Percentiles rank a stretch among this genome's conserved stretches.
Conservation (phyloP, 1,284 basidiomycete species). For the Caloboletus firmus region DNA sequence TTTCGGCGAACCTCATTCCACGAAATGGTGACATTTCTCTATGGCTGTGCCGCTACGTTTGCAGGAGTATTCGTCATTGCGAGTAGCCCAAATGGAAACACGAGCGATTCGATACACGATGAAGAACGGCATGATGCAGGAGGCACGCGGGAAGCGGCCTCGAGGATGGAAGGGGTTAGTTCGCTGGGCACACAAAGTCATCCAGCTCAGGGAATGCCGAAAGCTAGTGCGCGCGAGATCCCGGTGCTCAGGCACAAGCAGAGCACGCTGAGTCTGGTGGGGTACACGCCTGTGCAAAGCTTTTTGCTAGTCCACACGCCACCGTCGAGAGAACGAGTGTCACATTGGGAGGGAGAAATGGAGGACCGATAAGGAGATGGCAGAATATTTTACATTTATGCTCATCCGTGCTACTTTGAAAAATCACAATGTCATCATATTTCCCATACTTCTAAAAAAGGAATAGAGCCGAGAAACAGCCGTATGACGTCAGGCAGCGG, state of each 20-base stretch:
- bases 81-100: slow-evolving; percentile 45
- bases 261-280: slow-evolving; percentile 61
- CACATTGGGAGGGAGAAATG: slow-evolving; percentile 15
- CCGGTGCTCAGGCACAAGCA: slow-evolving; percentile 50
- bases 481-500: slow-evolving; percentile 36
- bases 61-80: slow-evolving; percentile 84
- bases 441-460: slow-evolving; percentile 3
- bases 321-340: slow-evolving; percentile 49
- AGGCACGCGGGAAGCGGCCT: slow-evolving; percentile 33
- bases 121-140: slow-evolving; percentile 32
- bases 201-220: slow-evolving; percentile 47
- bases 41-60: slow-evolving; percentile 82
- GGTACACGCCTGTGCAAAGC: slow-evolving; percentile 72
- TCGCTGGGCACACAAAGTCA: slow-evolving; percentile 40
- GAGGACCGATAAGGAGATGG: too few species aligned
- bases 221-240: slow-evolving; percentile 39
- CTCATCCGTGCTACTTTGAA: too few species aligned
- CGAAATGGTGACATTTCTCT: slow-evolving; percentile 82
- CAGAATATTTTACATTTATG: too few species aligned
- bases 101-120: slow-evolving; percentile 19
- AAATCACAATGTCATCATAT: neutral
- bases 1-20: slow-evolving; percentile 82
- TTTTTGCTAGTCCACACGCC: slow-evolving; percentile 64
- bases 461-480: slow-evolving; percentile 3
- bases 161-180: slow-evolving; percentile 36